These are phyloP conservation scores for Ajuga chamaepitys DNA, from an alignment of 257 asterid species.

Conservation along the genomic window DNA sequence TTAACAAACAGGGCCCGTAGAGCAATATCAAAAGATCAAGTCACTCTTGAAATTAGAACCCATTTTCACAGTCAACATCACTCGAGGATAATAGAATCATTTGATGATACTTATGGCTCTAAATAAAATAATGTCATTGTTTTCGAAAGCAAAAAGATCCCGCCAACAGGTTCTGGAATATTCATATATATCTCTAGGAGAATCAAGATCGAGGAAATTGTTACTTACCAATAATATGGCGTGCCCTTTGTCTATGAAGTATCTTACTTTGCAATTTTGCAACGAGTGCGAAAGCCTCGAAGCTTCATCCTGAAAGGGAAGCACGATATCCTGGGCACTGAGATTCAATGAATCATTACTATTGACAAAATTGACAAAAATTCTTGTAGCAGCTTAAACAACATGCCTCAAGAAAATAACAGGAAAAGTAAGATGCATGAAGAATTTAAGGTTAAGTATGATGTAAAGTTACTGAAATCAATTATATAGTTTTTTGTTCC, in stretches of 20 bases:
- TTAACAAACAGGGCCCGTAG: too few relatives aligned
- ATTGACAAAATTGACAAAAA: not conserved
- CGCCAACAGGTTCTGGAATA: not conserved
- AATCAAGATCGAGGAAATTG: conserved; percentile 16
- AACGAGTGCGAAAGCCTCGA: conserved; percentile 51
- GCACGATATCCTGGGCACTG: conserved; percentile 94
- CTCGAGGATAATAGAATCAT: too few relatives aligned
- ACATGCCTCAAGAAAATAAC: too few relatives aligned
- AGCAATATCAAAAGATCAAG: too few relatives aligned
- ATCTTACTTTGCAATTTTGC: conserved; percentile 52
- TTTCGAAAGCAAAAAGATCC: too few relatives aligned
- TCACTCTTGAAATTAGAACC: too few relatives aligned
- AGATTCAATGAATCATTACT: conserved; percentile 19
- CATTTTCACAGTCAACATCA: too few relatives aligned
- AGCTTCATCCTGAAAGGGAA: conserved; percentile 89
- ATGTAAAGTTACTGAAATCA: too few relatives aligned
- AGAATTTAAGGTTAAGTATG: not conserved
- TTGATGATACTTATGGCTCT: too few relatives aligned
- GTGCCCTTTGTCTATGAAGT: conserved; percentile 84
- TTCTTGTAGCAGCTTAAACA: too few relatives aligned
- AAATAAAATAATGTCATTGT: too few relatives aligned
- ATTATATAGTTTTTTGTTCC: too few relatives aligned
- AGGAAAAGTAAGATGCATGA: not conserved
- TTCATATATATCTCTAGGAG: not conserved
- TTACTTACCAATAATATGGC: conserved; percentile 78